Base-by-base conservation (phyloP, 208 protist genomes). In the Trypanosoma melophagium region DNA sequence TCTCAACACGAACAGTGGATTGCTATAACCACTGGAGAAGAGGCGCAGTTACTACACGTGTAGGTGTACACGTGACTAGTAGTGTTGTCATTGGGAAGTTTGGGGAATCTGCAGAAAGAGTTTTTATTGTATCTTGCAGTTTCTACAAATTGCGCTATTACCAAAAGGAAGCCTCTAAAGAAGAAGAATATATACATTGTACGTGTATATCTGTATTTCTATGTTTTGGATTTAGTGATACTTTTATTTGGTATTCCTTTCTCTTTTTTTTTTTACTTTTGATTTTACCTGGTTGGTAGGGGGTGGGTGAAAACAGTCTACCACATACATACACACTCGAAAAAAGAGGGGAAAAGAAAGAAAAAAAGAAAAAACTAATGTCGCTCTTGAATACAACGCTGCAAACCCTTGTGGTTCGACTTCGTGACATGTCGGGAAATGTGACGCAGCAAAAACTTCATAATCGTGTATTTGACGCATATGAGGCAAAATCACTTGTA, bases 401-500 rank as follows among this genome's bases (percentile, higher is more conserved):
- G 10, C 90, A 96, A 60, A 96, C 90, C 0, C 64, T 94, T 8
- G 81, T 96, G 41, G 86, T 96, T 2, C 79, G 84, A 0, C 78
- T 96, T 50, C 80, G 87, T 0, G 90, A 96, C 60, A 87, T 94
- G 69, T 89, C 83, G 2, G 90, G 90, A 9, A 93, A 94, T 53
- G 86, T 96, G 25, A 89, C 84, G 13, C 80, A 86, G 65, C 90
- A 96, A 54, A 96, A 96, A 58, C 83, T 96, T 53, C 90, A 96
- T 74, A 96, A 89, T 63, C 83, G 90, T 38, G 85, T 96, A 7
- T 96, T 96, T 71, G 90, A 96, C 61, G 90, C 90, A 0, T 96
- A 96, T 60, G 90, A 96, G 63, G 90, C 90, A 0, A 96, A 96
- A 74, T 80, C 87, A 13, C 84, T 96, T 31, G 90, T 93, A 17